These are phyloP conservation scores for Phascolomyces articulosus DNA, from an alignment of 371 early-diverging fungal species.

Conservation along the genomic window DNA sequence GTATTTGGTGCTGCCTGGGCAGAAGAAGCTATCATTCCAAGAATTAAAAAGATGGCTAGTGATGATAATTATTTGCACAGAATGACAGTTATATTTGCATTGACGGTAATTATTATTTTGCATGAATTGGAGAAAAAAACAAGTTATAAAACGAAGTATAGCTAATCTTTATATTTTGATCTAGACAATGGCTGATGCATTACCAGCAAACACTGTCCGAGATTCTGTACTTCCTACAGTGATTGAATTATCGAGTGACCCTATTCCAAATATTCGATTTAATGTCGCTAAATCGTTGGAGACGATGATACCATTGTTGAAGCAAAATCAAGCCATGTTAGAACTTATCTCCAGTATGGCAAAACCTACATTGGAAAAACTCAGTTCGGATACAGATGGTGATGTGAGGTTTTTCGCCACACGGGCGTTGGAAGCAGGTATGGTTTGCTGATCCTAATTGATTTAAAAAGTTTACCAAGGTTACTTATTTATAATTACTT, in stretches of 20 bases:
- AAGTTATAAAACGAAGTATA: not conserved
- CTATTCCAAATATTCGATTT: slow-evolving; percentile 99
- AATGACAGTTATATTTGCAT: slow-evolving; percentile 95
- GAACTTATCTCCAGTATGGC: slow-evolving; percentile 67
- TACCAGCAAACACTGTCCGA: slow-evolving; percentile 85
- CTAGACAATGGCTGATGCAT: slow-evolving; percentile 88
- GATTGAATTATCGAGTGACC: slow-evolving; percentile 83
- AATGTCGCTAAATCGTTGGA: slow-evolving; percentile 97
- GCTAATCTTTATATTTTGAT: not conserved
- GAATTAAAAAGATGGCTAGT: slow-evolving; percentile 65
- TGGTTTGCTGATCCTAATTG: too few relatives aligned
- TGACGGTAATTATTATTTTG: slow-evolving; percentile 66
- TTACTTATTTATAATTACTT: too few relatives aligned
- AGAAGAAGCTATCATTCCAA: slow-evolving; percentile 20
- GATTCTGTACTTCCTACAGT: slow-evolving; percentile 91
- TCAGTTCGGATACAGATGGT: slow-evolving; percentile 86
- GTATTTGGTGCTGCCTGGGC: slow-evolving; percentile 82
- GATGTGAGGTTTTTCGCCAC: slow-evolving; percentile 95
- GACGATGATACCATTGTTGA: slow-evolving; percentile 81
- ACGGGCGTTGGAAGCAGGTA: slow-evolving; percentile 65
- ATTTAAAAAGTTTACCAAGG: too few relatives aligned
- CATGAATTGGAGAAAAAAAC: not conserved
- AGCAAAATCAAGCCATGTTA: slow-evolving; percentile 65
- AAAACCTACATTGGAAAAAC: slow-evolving; percentile 81
- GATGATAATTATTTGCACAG: slow-evolving; percentile 93